Conservation (phyloP, 192 early-diverging fungal genomes). For the Backusella luteola region DNA sequence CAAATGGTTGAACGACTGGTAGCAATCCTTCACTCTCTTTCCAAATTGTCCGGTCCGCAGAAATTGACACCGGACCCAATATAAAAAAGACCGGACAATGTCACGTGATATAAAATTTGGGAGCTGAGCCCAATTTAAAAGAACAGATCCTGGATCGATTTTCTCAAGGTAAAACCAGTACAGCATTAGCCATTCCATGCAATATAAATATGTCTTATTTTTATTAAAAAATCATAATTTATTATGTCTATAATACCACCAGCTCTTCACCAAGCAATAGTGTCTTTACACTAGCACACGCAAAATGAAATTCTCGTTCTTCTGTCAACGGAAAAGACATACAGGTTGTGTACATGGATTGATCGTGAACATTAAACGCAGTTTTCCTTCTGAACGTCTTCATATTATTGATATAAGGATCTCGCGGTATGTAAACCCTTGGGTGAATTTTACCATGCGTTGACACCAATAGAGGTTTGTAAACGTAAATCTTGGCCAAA, state of each 20-base stretch:
- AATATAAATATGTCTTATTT: too few species aligned
- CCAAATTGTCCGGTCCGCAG: neutral
- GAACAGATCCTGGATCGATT: too few species aligned
- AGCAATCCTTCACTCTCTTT: constrained; percentile 6
- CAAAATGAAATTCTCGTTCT: neutral
- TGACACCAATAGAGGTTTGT: neutral
- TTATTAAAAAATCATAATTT: too few species aligned
- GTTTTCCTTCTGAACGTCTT: neutral
- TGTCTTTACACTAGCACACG: neutral
- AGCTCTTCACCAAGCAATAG: neutral
- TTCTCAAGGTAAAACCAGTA: too few species aligned
- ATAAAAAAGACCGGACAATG: neutral
- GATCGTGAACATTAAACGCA: neutral
- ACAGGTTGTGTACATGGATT: neutral
- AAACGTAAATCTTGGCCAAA: neutral
- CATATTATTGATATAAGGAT: neutral
- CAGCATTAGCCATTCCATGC: too few species aligned
- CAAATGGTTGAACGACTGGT: neutral
- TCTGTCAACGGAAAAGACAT: neutral
- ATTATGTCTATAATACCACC: neutral
- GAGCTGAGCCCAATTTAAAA: neutral
- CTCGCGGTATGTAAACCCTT: neutral
- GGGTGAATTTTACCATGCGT: neutral
- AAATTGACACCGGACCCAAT: neutral
- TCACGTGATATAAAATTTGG: neutral